phyloP scores from a whole-genome alignment of 768 basidiomycete genomes.

The Hypsizygus marmoreus region DNA sequence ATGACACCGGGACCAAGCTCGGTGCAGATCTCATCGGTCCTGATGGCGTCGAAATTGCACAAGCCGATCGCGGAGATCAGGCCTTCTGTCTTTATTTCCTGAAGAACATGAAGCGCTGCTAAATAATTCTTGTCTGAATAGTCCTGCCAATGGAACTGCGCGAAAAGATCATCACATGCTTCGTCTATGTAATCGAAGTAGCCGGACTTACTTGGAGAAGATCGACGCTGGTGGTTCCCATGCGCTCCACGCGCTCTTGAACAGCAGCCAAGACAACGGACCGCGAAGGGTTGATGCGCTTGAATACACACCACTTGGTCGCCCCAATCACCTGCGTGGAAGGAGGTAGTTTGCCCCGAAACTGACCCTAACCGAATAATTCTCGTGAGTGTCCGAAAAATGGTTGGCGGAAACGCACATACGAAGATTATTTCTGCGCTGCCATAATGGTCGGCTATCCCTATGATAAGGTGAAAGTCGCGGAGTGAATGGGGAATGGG shows the following conservation, averaged over 20 bases:
- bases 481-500: not conserved
- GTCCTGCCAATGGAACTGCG: slow-evolving; percentile 84
- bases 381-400: slow-evolving; percentile 10
- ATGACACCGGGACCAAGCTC: slow-evolving; percentile 69
- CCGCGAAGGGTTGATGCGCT: slow-evolving; percentile 49
- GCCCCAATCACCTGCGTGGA: slow-evolving; percentile 59
- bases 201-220: slow-evolving; percentile 61
- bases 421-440: slow-evolving; percentile 82
- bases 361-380: slow-evolving; percentile 61
- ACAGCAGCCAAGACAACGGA: slow-evolving; percentile 62
- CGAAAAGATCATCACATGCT: slow-evolving; percentile 1
- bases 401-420: slow-evolving; percentile 24
- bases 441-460: slow-evolving; percentile 83
- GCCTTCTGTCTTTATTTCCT: slow-evolving; percentile 59
- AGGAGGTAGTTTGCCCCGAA: slow-evolving; percentile 47
- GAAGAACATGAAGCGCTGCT: slow-evolving; percentile 48
- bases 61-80: slow-evolving; percentile 69
- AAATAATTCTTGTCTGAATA: slow-evolving; percentile 49
- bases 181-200: not conserved
- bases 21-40: slow-evolving; percentile 80
- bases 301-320: slow-evolving; percentile 88
- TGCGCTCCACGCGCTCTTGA: slow-evolving; percentile 69
- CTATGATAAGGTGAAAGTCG: not conserved
- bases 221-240: slow-evolving; percentile 61
- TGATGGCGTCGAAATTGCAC: slow-evolving; percentile 78